phyloP scores from a whole-genome alignment of 345 rosid genomes.

The Linum lewisii region DNA sequence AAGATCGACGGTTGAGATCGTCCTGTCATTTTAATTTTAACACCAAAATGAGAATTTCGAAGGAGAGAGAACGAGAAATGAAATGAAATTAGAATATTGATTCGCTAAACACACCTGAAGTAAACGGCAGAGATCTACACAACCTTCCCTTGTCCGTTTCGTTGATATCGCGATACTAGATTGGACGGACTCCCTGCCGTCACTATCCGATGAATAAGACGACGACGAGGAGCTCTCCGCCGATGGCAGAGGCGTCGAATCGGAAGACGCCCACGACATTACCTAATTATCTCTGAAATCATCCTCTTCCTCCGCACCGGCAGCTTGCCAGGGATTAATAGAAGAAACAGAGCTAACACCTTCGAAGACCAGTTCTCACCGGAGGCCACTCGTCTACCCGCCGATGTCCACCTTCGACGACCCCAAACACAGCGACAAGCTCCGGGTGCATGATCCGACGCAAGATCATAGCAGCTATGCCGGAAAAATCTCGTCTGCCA shows the following conservation, averaged over 20 bases:
- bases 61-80: not conserved
- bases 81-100: not conserved
- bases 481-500: no score
- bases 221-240: slow-evolving; percentile 20
- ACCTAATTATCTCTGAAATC: slow-evolving; percentile 45
- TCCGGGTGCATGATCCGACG: no score
- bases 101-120: not conserved
- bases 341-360: no score
- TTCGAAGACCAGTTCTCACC: no score
- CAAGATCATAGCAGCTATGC: no score
- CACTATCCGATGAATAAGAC: slow-evolving; percentile 23
- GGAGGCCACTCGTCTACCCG: no score
- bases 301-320: slow-evolving; percentile 27
- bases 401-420: no score
- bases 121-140: slow-evolving; percentile 22
- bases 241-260: slow-evolving; percentile 23
- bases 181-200: slow-evolving; percentile 2
- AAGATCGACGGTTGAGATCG: slow-evolving; percentile 10
- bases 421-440: no score
- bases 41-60: not conserved
- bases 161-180: slow-evolving; percentile 12
- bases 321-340: slow-evolving; percentile 58
- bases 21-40: slow-evolving; percentile 10
- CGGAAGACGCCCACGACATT: slow-evolving; percentile 37
- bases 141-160: slow-evolving; percentile 19